Evolutionary conservation across 2,329 filamentous ascomycete genomes (phyloP).

Genomic region (Aspergillus sclerotialis): DNA sequence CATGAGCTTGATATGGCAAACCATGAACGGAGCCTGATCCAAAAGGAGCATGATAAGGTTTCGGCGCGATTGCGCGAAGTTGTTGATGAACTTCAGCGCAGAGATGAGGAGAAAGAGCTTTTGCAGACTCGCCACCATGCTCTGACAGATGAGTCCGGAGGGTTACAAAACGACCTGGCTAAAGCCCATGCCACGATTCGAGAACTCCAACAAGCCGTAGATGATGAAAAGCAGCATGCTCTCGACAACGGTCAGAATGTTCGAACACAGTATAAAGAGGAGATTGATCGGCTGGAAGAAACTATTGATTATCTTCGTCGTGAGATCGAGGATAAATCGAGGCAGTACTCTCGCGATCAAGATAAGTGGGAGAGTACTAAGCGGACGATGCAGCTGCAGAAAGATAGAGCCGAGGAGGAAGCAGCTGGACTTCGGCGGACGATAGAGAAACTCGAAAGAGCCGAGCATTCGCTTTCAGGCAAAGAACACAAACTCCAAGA

Average conservation of each 20-base stretch:
- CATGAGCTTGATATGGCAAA: conserved; percentile 38
- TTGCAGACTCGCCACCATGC: conserved; percentile 63
- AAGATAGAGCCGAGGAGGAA: conserved; percentile 60
- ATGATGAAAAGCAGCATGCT: conserved; percentile 51
- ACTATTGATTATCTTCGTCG: conserved; percentile 57
- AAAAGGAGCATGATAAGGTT: conserved; percentile 35
- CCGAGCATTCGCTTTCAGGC: conserved; percentile 59
- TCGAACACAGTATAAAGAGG: conserved; percentile 46
- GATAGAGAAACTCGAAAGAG: conserved; percentile 62
- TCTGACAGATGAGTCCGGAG: conserved; percentile 57
- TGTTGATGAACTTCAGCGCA: conserved; percentile 53
- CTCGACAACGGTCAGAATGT: conserved; percentile 57
- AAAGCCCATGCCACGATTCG: conserved; percentile 37
- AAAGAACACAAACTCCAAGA: conserved; percentile 63
- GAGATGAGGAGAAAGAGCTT: conserved; percentile 58
- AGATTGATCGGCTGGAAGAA: conserved; percentile 48
- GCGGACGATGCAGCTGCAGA: conserved; percentile 58
- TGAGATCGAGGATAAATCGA: conserved; percentile 62
- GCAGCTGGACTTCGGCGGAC: conserved; percentile 62
- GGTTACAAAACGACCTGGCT: conserved; percentile 59
- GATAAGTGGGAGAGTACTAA: conserved; percentile 67
- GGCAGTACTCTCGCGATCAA: conserved; percentile 62
- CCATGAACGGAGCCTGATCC: conserved; percentile 40
- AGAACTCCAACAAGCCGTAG: conserved; percentile 44
- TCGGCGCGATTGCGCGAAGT: conserved; percentile 47